Evolutionary conservation across 805 yeast genomes (phyloP).

Genomic region (Metschnikowia borealis): DNA sequence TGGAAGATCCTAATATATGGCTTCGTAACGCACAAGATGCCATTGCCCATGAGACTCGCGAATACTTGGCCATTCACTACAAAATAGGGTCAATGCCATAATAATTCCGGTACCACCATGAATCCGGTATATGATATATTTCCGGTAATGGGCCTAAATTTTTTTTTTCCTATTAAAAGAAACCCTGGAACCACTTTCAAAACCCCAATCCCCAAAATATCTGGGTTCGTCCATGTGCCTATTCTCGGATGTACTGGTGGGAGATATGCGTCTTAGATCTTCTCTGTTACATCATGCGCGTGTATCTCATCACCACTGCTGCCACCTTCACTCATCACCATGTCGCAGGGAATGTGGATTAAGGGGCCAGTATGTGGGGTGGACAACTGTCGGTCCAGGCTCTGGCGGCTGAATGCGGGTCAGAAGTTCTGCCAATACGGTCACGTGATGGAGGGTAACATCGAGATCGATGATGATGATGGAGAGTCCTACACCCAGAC

Average conservation of each 20-base stretch:
- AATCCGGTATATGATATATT: too few relatives aligned
- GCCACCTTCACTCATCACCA: slow-evolving; percentile 1
- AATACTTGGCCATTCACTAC: too few relatives aligned
- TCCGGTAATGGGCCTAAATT: too few relatives aligned
- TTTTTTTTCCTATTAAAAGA: too few relatives aligned
- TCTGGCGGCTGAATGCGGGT: slow-evolving; percentile 74
- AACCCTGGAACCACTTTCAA: too few relatives aligned
- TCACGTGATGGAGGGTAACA: slow-evolving; percentile 77
- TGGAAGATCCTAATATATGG: too few relatives aligned
- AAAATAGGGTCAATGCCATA: too few relatives aligned
- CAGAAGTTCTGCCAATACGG: slow-evolving; percentile 83
- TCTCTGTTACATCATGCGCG: background rate
- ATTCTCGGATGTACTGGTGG: background rate
- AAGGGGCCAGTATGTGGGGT: slow-evolving; percentile 86
- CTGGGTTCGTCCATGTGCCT: background rate
- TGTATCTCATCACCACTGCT: background rate
- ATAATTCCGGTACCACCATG: too few relatives aligned
- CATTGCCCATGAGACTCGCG: too few relatives aligned
- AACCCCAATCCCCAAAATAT: too few relatives aligned
- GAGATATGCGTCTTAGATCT: background rate
- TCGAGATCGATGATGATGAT: slow-evolving; percentile 81
- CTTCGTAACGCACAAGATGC: too few relatives aligned
- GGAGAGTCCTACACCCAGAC: slow-evolving; percentile 53
- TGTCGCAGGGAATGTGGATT: slow-evolving; percentile 39
- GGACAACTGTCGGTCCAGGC: slow-evolving; percentile 79